Base-by-base conservation (phyloP, 768 basidiomycete genomes). In the Trametes gibbosa region DNA sequence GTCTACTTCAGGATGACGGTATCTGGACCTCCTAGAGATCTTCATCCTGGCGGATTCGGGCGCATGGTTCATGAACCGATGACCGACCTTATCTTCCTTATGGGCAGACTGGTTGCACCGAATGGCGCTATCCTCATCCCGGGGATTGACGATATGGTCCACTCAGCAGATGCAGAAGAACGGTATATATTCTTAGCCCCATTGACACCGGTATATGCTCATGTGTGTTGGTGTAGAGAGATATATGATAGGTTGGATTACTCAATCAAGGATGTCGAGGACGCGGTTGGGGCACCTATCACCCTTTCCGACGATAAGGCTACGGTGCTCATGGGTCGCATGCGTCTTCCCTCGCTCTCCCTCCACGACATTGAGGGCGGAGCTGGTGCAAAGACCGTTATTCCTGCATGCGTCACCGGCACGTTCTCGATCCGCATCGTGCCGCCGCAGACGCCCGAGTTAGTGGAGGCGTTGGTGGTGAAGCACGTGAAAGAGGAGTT, bases 351-450 rank as follows among this genome's bases (percentile, higher is more conserved):
- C 2, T 89, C 87, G 58, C 81, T 98, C 61, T 95, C 92, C 2
- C 75, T 98, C 24, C 95, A 98, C 70, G 96, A 96, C 12, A 95
- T 98, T 66, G 92, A 97, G 73, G 95, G 95, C 54, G 85, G 84
- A 0, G 80, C 83, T 0, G 92, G 92, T 2, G 84, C 81, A 19
- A 94, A 93, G 83, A 98, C 95, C 0, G 95, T 98, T 68, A 98
- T 98, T 58, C 95, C 95, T 0, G 92, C 93, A 32, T 86, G 86
- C 59, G 92, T 90, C 10, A 72, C 82, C 35, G 95, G 95, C 43
- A 97, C 97, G 74, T 98, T 97, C 79, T 95, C 92, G 67, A 90
- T 98, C 72, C 90, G 95, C 12, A 79, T 90, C 42, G 95, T 97
- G 0, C 94, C 95, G 7, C 87, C 93, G 50, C 90, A 96, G 72